These are phyloP conservation scores for Daedaleopsis sinensis DNA, from an alignment of 768 basidiomycete species.

Conservation along the genomic window DNA sequence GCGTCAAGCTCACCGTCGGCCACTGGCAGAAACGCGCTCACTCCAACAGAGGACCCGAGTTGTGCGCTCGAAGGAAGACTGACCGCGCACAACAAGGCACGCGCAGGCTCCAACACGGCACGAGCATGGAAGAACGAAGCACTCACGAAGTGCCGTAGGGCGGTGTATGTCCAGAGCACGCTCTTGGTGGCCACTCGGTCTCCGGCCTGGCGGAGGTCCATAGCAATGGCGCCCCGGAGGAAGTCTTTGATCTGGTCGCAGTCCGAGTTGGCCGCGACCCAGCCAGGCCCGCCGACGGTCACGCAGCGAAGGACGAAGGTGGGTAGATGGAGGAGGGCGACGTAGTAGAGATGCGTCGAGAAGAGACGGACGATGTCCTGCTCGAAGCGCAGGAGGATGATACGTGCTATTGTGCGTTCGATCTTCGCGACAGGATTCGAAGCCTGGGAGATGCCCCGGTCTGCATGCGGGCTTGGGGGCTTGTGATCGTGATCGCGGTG, in stretches of 20 bases:
- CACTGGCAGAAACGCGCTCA: not conserved
- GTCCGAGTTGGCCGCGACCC: constrained; percentile 69
- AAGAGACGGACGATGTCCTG: constrained; percentile 77
- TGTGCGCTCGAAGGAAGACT: not conserved
- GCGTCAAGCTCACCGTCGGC: not conserved
- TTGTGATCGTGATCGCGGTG: constrained; percentile 36
- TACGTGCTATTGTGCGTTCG: constrained; percentile 68
- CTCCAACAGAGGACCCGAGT: not conserved
- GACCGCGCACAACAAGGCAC: not conserved
- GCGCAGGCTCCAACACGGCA: not conserved
- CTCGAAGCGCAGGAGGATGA: constrained; percentile 70
- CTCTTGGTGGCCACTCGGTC: constrained; percentile 81
- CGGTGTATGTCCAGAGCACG: constrained; percentile 80
- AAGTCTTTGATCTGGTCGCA: constrained; percentile 76
- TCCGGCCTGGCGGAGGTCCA: constrained; percentile 80
- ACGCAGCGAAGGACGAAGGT: constrained; percentile 68
- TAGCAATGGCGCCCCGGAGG: constrained; percentile 66
- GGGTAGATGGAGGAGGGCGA: constrained; percentile 68
- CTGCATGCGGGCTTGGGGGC: constrained; percentile 46
- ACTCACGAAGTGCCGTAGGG: constrained; percentile 73
- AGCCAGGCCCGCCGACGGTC: constrained; percentile 62
- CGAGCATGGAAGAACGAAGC: not conserved
- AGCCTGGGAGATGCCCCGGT: constrained; percentile 57
- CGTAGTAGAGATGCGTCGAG: constrained; percentile 66
- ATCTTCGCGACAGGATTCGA: constrained; percentile 65